Conservation (phyloP, 2,329 filamentous ascomycete species). For the Fusarium armeniacum region DNA sequence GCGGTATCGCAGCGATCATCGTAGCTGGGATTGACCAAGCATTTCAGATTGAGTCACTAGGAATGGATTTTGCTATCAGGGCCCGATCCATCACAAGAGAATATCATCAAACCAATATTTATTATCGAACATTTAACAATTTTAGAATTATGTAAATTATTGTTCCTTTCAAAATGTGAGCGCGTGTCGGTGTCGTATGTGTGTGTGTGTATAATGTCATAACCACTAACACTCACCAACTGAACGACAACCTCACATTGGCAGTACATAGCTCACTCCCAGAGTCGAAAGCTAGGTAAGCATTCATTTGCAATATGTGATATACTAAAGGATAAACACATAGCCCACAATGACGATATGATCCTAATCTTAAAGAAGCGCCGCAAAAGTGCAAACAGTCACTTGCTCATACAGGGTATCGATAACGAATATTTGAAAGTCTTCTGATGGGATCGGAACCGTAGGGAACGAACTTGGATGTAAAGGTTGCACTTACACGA, state of each 20-base stretch:
- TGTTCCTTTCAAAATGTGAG: background rate
- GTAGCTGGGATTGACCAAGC: slow-evolving; percentile 33
- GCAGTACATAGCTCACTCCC: background rate
- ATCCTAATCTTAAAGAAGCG: background rate
- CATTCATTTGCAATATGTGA: background rate
- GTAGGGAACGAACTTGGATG: background rate
- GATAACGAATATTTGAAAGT: background rate
- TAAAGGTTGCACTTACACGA: background rate
- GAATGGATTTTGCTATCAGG: background rate
- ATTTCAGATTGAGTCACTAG: slow-evolving; percentile 17
- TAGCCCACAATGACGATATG: background rate
- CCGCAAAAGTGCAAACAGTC: no score
- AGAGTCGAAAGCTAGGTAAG: background rate
- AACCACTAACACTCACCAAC: background rate
- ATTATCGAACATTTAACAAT: background rate
- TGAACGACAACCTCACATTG: background rate
- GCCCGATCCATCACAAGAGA: background rate
- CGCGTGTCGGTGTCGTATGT: no score
- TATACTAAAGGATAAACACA: background rate
- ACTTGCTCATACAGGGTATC: background rate
- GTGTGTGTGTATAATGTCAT: background rate
- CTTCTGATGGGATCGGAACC: background rate
- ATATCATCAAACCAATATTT: no score
- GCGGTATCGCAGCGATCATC: slow-evolving; percentile 43
- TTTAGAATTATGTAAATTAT: background rate